A percentile compares a stretch with the other conserved stretches of the same genome.
Evolutionary conservation across 2,329 filamentous ascomycete species (phyloP).

Genomic region (Harringtonia lauricola): DNA sequence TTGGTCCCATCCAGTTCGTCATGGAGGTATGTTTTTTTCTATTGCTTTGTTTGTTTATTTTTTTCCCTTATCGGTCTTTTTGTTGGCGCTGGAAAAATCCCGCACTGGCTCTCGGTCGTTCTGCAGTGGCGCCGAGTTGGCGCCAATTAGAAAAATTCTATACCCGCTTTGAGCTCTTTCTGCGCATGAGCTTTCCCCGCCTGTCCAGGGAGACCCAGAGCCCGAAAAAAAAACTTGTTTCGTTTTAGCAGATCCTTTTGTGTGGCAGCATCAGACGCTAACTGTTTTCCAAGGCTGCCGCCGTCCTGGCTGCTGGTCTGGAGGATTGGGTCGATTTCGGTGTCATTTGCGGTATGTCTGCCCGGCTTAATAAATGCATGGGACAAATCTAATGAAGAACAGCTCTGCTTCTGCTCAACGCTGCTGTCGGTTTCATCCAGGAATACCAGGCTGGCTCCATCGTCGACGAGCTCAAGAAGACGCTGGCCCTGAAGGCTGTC

Average conservation of each 20-base stretch:
- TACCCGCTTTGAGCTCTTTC: neutral
- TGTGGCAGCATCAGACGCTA: neutral
- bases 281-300: conserved; percentile 43
- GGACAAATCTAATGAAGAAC: neutral
- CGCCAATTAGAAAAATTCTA: neutral
- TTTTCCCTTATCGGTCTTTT: neutral
- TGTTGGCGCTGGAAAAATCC: neutral
- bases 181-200: neutral
- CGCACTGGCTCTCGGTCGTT: neutral
- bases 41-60: neutral
- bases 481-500: conserved; percentile 67
- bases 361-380: neutral
- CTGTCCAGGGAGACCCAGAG: neutral
- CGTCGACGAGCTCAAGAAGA: conserved; percentile 81
- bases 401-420: conserved; percentile 67
- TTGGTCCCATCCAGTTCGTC: conserved; percentile 86
- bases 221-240: neutral
- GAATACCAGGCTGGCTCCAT: conserved; percentile 86
- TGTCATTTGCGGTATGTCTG: conserved; percentile 58
- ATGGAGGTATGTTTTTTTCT: conserved; percentile 60
- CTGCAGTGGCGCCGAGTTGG: neutral
- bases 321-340: conserved; percentile 89
- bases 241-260: neutral
- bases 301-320: conserved; percentile 71
- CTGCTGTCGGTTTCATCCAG: conserved; percentile 75